Conservation (phyloP, 2,329 filamentous ascomycete species). For the Akanthomyces dipterigenus region DNA sequence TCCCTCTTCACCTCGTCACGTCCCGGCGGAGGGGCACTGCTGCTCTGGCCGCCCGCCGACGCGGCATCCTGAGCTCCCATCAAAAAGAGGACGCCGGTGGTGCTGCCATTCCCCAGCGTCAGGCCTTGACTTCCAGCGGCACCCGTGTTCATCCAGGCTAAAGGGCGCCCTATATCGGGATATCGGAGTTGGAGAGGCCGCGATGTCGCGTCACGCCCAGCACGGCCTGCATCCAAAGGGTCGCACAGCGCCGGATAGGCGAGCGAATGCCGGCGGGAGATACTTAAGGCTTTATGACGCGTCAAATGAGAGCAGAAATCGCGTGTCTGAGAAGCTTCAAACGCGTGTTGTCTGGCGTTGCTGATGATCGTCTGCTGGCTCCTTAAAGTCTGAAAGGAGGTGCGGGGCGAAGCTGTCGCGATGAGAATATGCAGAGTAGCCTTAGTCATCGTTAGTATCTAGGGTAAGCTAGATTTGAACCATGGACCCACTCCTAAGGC, state of each 20-base stretch:
- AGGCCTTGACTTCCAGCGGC: background rate
- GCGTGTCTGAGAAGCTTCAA: background rate
- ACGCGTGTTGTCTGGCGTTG: background rate
- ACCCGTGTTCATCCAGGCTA: background rate
- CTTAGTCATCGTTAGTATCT: background rate
- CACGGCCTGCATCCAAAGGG: background rate
- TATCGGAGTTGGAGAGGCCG: background rate
- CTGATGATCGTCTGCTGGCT: background rate
- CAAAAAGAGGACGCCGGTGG: background rate
- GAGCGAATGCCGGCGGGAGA: background rate
- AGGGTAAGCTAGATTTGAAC: background rate
- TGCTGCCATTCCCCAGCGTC: background rate
- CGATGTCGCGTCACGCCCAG: background rate
- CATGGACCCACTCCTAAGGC: background rate
- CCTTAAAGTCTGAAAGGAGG: background rate
- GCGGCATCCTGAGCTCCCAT: background rate
- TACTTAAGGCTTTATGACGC: background rate
- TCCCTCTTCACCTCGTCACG: background rate
- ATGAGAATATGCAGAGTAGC: background rate
- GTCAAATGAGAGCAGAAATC: background rate
- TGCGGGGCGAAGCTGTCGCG: background rate
- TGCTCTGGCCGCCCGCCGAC: too few relatives aligned
- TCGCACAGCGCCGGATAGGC: background rate
- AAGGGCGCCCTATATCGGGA: background rate
- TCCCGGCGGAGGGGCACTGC: too few relatives aligned